Base-by-base conservation (phyloP, 2,329 filamentous ascomycete genomes). In the Diaporthe ampelina region DNA sequence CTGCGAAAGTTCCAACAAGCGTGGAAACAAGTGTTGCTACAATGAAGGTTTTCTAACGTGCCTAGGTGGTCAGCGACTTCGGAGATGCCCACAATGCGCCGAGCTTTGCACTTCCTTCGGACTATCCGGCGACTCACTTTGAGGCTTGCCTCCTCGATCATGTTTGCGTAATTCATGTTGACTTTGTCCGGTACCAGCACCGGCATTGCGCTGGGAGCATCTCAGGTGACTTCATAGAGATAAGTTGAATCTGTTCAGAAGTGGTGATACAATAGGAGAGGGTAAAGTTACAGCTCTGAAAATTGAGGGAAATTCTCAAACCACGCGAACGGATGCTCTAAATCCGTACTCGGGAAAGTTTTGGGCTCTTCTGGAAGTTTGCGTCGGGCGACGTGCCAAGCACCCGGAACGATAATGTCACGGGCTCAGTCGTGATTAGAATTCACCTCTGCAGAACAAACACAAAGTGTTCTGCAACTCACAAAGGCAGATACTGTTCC, bases 11-110 rank as follows among this genome's bases (percentile, higher is more conserved):
- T 58, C 83, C 81, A 69, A 83, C 79, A 19, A 84, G 79, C 9
- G 83, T 84, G 17, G 83, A 84, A 59, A 82, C 81, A 29, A 84
- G 81, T 3, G 82, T 84, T n/a, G 83, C 83, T 37, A 84, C 78
- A 48, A 84, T 82, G 76, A 84, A 84, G 7, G 81, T 81, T 80
- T 83, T 81, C 82, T 84, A 45, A 17, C 50, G 15, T 50, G 29
- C 29, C n/a, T n/a, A n/a, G n/a, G n/a, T n/a, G 19, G 57, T 63
- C 10, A 68, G 63, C 63, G 15, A 68, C 45, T 13, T 65, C 24
- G 72, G 67, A 17, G 19, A 13, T 45, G 10, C 19, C 8, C 19
- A 52, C n/a, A 21, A 10, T 19, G 40, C n/a, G n/a, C 17, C 10
- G 2, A 4, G 1, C n/a, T n/a, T 2, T 4, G 8, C 4, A 24